These are phyloP conservation scores for Pterocarpus macrocarpus DNA, from an alignment of 306 rosid species.

Conservation along the genomic window DNA sequence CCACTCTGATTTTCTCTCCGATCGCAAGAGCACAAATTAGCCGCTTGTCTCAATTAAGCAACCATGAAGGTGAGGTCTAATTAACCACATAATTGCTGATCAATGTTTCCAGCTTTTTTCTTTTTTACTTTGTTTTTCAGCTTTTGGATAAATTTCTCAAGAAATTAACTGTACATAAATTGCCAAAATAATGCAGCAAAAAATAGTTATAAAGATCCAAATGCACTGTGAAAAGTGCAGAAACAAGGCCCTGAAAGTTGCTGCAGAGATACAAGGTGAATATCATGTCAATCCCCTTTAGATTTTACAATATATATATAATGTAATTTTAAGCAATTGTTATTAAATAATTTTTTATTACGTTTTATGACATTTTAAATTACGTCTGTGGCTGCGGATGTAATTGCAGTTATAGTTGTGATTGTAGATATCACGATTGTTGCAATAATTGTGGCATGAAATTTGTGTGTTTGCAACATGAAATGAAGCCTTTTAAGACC, in stretches of 20 bases:
- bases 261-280: conserved; percentile 46
- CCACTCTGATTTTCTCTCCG: conserved; percentile 7
- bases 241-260: conserved; percentile 48
- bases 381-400: no score
- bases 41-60: conserved; percentile 3
- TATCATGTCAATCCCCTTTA: background rate
- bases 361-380: no score
- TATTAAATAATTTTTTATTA: no score
- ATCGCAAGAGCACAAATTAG: background rate
- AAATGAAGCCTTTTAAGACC: no score
- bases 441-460: no score
- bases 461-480: no score
- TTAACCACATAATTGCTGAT: background rate
- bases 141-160: background rate
- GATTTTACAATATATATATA: no score
- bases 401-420: no score
- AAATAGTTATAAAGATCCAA: conserved; percentile 39
- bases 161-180: background rate
- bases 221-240: conserved; percentile 49
- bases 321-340: no score
- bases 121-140: background rate
- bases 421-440: no score
- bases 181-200: conserved; percentile 44
- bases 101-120: background rate
- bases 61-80: conserved; percentile 44